Percentiles rank a stretch among this genome's conserved stretches.
Conservation (phyloP, 2,329 filamentous ascomycete species). For the Scytalidium lignicola region DNA sequence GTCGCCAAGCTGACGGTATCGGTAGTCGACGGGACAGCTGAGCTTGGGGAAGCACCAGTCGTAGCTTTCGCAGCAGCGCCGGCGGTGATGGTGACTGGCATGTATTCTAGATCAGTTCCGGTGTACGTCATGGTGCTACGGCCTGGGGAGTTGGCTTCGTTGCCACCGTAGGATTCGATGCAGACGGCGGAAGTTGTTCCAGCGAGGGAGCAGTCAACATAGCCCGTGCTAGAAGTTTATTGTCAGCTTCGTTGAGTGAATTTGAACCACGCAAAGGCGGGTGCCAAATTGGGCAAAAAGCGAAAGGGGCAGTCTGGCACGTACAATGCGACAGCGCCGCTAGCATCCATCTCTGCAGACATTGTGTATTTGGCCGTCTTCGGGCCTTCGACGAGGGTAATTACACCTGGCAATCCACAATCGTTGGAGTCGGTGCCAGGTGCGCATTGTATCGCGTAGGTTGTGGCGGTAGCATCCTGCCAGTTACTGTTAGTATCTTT, state of each 20-base stretch:
- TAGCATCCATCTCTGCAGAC: slow-evolving; percentile 3
- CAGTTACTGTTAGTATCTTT: background rate
- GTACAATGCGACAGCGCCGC: slow-evolving; percentile 11
- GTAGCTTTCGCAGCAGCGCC: slow-evolving; percentile 1
- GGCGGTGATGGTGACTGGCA: slow-evolving; percentile 13
- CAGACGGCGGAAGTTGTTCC: slow-evolving; percentile 16
- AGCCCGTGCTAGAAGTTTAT: slow-evolving; percentile 8
- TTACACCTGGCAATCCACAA: slow-evolving; percentile 7
- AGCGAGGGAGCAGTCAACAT: slow-evolving; percentile 15
- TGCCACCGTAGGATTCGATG: slow-evolving; percentile 13
- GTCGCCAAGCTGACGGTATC: background rate
- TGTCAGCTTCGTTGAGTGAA: background rate
- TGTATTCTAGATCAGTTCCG: slow-evolving; percentile 9
- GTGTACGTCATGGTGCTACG: slow-evolving; percentile 12
- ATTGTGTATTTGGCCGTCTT: slow-evolving; percentile 13
- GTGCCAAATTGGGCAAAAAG: background rate
- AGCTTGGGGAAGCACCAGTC: slow-evolving; percentile 1
- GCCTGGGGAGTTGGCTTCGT: slow-evolving; percentile 15
- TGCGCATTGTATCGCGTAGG: slow-evolving; percentile 15
- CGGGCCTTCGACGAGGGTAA: slow-evolving; percentile 16
- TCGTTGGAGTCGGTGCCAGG: slow-evolving; percentile 4
- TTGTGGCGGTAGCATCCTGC: slow-evolving; percentile 17
- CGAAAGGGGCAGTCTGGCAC: too few species aligned
- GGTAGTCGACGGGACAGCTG: slow-evolving; percentile 2
- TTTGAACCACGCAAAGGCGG: too few species aligned